Evolutionary conservation across 257 asterid genomes (phyloP), one percentile per base, ranked within the genome.

Genomic region (Salvia hispanica): DNA sequence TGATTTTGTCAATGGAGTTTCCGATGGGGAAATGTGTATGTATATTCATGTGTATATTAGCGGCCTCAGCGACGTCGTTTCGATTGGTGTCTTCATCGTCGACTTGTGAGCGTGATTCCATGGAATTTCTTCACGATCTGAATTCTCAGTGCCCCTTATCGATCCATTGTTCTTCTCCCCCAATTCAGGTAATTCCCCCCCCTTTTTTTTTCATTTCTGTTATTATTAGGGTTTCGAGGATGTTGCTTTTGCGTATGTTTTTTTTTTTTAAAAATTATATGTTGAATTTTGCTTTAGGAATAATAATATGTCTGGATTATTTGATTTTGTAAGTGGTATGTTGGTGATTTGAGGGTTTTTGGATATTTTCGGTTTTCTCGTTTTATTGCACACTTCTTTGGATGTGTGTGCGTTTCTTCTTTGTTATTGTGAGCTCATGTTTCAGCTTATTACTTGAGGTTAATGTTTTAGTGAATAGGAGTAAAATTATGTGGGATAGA

Each of bases 111-210:
- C 72, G 57, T 61, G 56, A 76, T 66, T 76, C 74, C 67, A 50
- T 62, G 57, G 67, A 73, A 6, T 76, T 80, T 73, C 75, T 73
- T 63, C 72, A 73, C 77, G 79, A 73, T 80, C 76, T 80, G 75
- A 76, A 70, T 37, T 76, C 75, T 7, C 81, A 70, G 77, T 76
- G 84, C 60, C 77, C 83, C 14, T 40, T 62, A 36, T 67, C 67
- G 63, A 50, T 75, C 72, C 67, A 71, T 48, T 47, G 54, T 31
- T 25, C 74, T 64, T 67, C 71, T 28, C 60, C 72, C 33, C 81
- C 84, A 60, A 73, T 76, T 47, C 67, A 76, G 81, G 84, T 79
- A 39, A 48, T 33, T 63, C 28, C 1, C 47, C 40, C 14, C n/a
- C n/a, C n/a, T n/a, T n/a, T n/a, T 16, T 37, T 16, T n/a, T 36